A percentile compares a stretch with the other conserved stretches of the same genome.
Conservation (phyloP, 2,329 filamentous ascomycete genomes). For the Zasmidium cellare region DNA sequence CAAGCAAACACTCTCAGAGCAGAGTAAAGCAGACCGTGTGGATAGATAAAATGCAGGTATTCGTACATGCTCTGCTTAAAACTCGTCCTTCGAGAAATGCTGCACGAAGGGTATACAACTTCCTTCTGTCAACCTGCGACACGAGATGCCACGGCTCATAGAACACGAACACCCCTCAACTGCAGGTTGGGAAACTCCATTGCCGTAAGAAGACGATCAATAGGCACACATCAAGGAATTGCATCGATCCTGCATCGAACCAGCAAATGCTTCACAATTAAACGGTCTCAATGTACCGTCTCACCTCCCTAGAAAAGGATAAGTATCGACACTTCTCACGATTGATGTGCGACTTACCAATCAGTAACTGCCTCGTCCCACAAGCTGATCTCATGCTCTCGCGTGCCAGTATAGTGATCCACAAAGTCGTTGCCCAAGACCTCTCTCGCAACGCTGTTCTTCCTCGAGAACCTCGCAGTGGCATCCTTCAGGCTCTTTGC, state of each 20-base stretch:
- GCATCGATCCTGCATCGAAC: not conserved
- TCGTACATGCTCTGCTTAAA: too few species aligned
- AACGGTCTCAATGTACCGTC: slow-evolving; percentile 41
- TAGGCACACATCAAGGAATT: too few species aligned
- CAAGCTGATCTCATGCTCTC: slow-evolving; percentile 84
- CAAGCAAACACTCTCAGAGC: too few species aligned
- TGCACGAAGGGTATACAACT: too few species aligned
- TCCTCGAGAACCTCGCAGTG: slow-evolving; percentile 71
- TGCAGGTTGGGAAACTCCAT: too few species aligned
- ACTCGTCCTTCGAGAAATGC: too few species aligned
- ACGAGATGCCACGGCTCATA: too few species aligned
- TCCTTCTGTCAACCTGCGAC: too few species aligned
- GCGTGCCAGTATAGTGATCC: slow-evolving; percentile 88
- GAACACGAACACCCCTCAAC: too few species aligned
- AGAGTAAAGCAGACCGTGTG: too few species aligned
- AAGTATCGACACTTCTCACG: slow-evolving; percentile 8
- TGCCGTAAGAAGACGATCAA: too few species aligned
- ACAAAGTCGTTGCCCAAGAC: slow-evolving; percentile 95
- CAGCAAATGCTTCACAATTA: slow-evolving; percentile 11
- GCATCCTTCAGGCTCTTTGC: slow-evolving; percentile 86
- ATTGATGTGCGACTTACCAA: slow-evolving; percentile 63
- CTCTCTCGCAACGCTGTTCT: slow-evolving; percentile 84
- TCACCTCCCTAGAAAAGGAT: slow-evolving; percentile 35
- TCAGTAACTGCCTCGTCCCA: slow-evolving; percentile 98
- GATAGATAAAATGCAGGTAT: too few species aligned